phyloP scores from a whole-genome alignment of 257 asterid genomes.

The Marsdenia floribunda region DNA sequence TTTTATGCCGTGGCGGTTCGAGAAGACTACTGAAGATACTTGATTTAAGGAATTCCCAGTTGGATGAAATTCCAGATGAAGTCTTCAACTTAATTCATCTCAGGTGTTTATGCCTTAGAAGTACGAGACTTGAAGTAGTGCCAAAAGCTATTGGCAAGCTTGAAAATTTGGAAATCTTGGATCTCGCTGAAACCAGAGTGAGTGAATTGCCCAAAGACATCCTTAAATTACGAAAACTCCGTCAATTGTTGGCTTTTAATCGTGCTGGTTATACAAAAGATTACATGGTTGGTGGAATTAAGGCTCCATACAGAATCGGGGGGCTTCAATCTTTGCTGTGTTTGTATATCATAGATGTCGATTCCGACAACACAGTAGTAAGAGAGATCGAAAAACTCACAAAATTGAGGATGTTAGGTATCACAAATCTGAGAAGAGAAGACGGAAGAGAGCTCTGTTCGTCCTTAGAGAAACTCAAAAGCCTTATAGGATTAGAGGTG shows the following conservation, averaged over 20 bases:
- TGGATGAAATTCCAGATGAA: constrained; percentile 17
- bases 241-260: constrained; percentile 16
- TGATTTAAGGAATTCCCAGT: constrained; percentile 3
- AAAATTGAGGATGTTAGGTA: constrained; percentile 20
- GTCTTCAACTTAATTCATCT: constrained; percentile 17
- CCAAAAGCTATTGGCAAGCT: constrained; percentile 15
- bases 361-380: constrained; percentile 9
- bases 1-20: not conserved
- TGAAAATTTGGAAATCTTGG: constrained; percentile 6
- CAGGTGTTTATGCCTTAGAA: not conserved
- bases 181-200: constrained; percentile 10
- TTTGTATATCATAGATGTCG: constrained; percentile 10
- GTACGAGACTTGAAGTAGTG: constrained; percentile 1
- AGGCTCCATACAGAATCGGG: constrained; percentile 19
- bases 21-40: constrained; percentile 10
- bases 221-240: constrained; percentile 13
- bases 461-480: constrained; percentile 21
- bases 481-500: constrained; percentile 16
- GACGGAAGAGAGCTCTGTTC: constrained; percentile 23
- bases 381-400: constrained; percentile 23
- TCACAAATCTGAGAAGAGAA: constrained; percentile 24
- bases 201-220: constrained; percentile 17
- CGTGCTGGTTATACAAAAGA: not conserved
- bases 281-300: constrained; percentile 7
- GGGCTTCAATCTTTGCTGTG: constrained; percentile 12